Percentiles rank a stretch among this genome's conserved stretches.
These are phyloP conservation scores for Aspergillus niger DNA, from an alignment of 2,329 filamentous ascomycete species.

Conservation along the genomic window DNA sequence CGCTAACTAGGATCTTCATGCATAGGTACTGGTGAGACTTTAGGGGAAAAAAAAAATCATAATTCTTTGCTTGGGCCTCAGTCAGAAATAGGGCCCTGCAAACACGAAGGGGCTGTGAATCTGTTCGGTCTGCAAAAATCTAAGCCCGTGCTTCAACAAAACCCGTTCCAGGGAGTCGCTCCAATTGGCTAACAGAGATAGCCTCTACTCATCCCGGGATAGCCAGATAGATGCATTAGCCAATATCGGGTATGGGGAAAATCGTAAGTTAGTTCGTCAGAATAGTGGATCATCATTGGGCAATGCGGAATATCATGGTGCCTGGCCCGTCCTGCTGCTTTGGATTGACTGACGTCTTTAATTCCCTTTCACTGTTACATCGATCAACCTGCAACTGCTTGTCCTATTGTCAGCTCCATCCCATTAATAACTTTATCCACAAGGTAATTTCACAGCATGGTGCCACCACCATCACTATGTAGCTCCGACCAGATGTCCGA, in stretches of 20 bases:
- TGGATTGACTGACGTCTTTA: background rate
- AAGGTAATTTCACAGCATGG: background rate
- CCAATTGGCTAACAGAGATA: conserved; percentile 3
- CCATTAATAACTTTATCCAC: conserved; percentile 4
- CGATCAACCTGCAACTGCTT: background rate
- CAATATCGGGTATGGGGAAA: conserved; percentile 15
- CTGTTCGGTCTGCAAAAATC: background rate
- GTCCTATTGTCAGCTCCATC: background rate
- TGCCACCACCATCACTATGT: background rate
- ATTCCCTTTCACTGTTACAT: background rate
- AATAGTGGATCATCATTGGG: background rate
- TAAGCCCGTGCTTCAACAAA: background rate
- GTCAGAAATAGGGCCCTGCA: background rate
- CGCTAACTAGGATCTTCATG: conserved; percentile 42
- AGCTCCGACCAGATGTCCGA: background rate
- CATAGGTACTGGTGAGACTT: conserved; percentile 25
- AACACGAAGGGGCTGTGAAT: background rate
- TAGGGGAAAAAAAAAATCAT: too few species aligned
- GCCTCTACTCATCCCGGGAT: background rate
- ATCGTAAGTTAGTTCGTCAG: conserved; percentile 8
- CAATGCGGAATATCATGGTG: conserved; percentile 4
- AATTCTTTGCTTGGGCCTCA: background rate
- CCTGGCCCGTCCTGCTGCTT: background rate
- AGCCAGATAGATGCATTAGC: conserved; percentile 10
- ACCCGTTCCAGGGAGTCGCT: background rate